Conservation (phyloP, 805 yeast genomes). For the Zygotorulaspora danielsina region DNA sequence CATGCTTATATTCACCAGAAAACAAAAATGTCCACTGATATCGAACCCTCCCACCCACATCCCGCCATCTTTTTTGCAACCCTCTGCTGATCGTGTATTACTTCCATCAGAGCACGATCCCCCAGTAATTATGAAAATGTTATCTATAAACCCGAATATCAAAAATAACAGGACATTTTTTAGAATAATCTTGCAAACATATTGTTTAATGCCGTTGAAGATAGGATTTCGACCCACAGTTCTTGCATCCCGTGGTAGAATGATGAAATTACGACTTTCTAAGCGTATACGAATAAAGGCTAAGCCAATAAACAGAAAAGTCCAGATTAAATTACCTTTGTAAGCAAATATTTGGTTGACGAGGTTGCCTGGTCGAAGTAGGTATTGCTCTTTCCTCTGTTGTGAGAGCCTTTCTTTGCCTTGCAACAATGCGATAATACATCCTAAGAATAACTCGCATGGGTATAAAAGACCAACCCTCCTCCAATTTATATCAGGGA, state of each 20-base stretch:
- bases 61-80: slow-evolving; percentile 34
- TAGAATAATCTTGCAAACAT: slow-evolving; percentile 25
- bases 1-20: slow-evolving; percentile 42
- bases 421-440: slow-evolving; percentile 16
- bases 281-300: slow-evolving; percentile 21
- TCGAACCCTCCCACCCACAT: slow-evolving; percentile 51
- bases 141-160: slow-evolving; percentile 33
- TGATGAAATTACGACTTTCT: slow-evolving; percentile 7
- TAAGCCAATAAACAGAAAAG: slow-evolving; percentile 23
- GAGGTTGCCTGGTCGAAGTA: slow-evolving; percentile 28
- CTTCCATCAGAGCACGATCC: slow-evolving; percentile 30
- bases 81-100: slow-evolving; percentile 31
- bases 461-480: slow-evolving; percentile 18
- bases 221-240: slow-evolving; percentile 1
- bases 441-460: slow-evolving; percentile 18
- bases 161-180: slow-evolving; percentile 25
- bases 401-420: slow-evolving; percentile 18
- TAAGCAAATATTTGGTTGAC: slow-evolving; percentile 38
- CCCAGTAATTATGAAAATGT: slow-evolving; percentile 34
- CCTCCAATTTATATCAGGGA: slow-evolving; percentile 4
- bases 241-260: slow-evolving; percentile 17
- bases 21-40: slow-evolving; percentile 50
- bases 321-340: slow-evolving; percentile 34
- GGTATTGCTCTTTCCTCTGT: slow-evolving; percentile 20
- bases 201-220: slow-evolving; percentile 18